Base-by-base conservation (phyloP, 352 stramenopile genomes). In the Phytophthora hibernalis region DNA sequence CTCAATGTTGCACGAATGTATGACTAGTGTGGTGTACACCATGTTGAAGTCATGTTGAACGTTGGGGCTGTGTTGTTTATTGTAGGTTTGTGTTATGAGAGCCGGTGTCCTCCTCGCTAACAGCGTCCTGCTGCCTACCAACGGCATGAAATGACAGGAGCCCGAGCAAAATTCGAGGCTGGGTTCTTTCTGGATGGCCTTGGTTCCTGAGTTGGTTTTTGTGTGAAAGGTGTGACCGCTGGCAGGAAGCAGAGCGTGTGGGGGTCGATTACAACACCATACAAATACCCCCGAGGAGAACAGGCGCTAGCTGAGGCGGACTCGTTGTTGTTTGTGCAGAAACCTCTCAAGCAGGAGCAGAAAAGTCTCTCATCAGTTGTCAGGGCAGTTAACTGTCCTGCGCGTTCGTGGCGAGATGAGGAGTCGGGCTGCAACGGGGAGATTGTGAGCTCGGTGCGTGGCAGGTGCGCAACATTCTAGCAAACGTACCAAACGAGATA, bases 31-130 rank as follows among this genome's bases (percentile, higher is more conserved):
- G 8, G 3, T 38, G 13, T 18, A 59, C 38, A 51, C 10, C 8
- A 55, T 24, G 31, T 43, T 52, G 45, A 64, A 44, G 56, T 57
- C 44, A 31, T 24, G 44, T 35, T 35, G 40, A n/a, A 47, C 40
- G 40, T 26, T 49, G 24, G 16, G 54, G 59, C 47, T 98, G 54
- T 67, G 49, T 49, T 98, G 38, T 66, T 56, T 68, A 49, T 68
- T 62, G 22, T 37, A 45, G 20, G 62, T 71, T 66, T 61, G 12
- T 60, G 40, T 50, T 21, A 49, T 56, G 37, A 43, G 49, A 50
- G 40, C 22, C 40, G 48, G 35, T 62, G 31, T 54, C 48, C 56
- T 68, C 44, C 57, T 56, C 54, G 33, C n/a, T 56, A 49, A 65
- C 54, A 70, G 30, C 63, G 30, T 54, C 49, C 49, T 65, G 55